Conservation (phyloP, 179 eudicot genomes). For the Carnegiea gigantea region DNA sequence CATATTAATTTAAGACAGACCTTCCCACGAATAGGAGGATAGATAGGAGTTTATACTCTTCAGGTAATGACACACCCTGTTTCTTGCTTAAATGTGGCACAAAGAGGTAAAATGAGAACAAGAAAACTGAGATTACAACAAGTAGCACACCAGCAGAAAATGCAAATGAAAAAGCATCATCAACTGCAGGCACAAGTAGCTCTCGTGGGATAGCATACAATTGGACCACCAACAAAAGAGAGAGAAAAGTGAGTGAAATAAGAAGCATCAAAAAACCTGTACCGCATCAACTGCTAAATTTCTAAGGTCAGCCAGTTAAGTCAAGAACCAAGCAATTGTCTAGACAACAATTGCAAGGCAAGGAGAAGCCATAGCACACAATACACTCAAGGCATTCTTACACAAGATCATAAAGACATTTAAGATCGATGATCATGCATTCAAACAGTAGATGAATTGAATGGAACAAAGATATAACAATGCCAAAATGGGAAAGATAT, state of each 20-base stretch:
- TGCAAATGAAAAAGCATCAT: not conserved
- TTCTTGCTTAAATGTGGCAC: not conserved
- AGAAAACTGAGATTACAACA: not conserved
- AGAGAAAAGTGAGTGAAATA: not conserved
- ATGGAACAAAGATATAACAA: not conserved
- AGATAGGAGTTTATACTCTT: not conserved
- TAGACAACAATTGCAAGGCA: not conserved
- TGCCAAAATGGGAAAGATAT: slow-evolving; percentile 5
- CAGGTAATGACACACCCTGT: not conserved
- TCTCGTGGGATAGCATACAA: not conserved
- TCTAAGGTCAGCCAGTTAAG: not conserved
- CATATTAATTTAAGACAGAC: not conserved
- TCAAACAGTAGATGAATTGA: slow-evolving; percentile 4
- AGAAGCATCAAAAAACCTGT: not conserved
- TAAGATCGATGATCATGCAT: slow-evolving; percentile 10
- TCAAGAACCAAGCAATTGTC: not conserved
- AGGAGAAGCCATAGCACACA: not conserved
- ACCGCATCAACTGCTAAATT: not conserved
- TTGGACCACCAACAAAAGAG: not conserved
- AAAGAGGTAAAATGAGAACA: not conserved
- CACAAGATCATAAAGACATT: not conserved
- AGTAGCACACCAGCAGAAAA: not conserved
- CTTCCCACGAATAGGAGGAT: not conserved
- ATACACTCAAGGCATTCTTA: not conserved
- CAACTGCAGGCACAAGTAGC: slow-evolving; percentile 6